Evolutionary conservation across 257 asterid species (phyloP), one percentile per base, ranked within the genome.

Genomic region (Gentiana straminea): DNA sequence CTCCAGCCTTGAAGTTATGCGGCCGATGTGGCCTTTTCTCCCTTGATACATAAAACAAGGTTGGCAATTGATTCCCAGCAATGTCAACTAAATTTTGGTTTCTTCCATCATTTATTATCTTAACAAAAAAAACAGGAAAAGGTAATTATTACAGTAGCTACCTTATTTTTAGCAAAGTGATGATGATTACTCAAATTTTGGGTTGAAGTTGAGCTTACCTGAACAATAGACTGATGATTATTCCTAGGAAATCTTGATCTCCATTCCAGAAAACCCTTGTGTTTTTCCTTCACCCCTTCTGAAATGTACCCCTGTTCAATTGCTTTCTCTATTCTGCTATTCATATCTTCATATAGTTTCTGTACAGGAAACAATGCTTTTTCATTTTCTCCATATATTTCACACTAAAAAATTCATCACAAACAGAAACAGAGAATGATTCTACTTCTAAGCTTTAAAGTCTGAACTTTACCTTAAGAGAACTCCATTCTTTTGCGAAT

Each of bases 201-300:
- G 5, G 24, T 12, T 58, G 24, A 34, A 15, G 47, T 3, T 5
- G 37, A 35, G 33, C 9, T 37, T 63, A 83, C 95, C 89, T 84
- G 86, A 69, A 88, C 88, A 49, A 88, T 82, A 1, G 94, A 75
- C 7, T 75, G 96, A 57, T 88, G 96, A 70, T 88, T 78, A 51
- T 79, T 77, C 71, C 76, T 82, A 44, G 76, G 63, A 35, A 63
- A 52, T 63, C 64, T 57, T 4, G 79, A 63, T 46, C 64, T 66
- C 94, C 94, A 84, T 39, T 82, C 93, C 2, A 64, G 39, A 62
- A 84, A 87, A 51, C 96, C 93, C 67, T 78, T 75, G 61, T 82
- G 87, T 1, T 70, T 68, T 55, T 49, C 62, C 73, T 62, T 80
- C 9, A 72, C 57, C 54, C 73, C 81, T 9, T 61, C 5, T 1